These are phyloP conservation scores for Ormosia semicastrata DNA, from an alignment of 306 rosid species.

Conservation along the genomic window DNA sequence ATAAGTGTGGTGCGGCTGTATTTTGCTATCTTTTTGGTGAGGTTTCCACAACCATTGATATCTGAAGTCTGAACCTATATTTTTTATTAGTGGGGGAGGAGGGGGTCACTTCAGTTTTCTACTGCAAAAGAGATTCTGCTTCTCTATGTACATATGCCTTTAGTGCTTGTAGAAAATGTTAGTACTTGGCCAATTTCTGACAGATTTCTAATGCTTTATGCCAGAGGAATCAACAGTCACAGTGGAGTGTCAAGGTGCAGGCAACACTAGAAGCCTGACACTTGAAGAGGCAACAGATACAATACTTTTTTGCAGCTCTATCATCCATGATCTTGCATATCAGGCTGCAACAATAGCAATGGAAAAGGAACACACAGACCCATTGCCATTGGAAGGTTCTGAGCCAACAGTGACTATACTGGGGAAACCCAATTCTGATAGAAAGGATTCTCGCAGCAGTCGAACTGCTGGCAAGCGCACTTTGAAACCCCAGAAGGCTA, in stretches of 20 bases:
- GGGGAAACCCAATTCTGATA: constrained; percentile 58
- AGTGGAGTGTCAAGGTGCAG: constrained; percentile 67
- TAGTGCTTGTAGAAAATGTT: constrained; percentile 7
- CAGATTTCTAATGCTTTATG: constrained; percentile 23
- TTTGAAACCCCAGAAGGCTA: constrained; percentile 57
- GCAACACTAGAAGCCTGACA: constrained; percentile 72
- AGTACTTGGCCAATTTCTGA: constrained; percentile 30
- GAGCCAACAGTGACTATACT: constrained; percentile 73
- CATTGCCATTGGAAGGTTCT: constrained; percentile 63
- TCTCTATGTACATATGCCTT: not conserved
- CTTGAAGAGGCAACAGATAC: constrained; percentile 96
- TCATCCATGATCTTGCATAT: constrained; percentile 85
- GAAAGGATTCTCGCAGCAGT: constrained; percentile 49
- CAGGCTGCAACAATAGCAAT: constrained; percentile 81
- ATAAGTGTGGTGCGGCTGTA: not conserved
- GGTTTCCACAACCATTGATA: not conserved
- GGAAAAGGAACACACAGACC: constrained; percentile 61
- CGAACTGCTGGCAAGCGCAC: constrained; percentile 47
- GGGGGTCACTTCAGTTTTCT: not conserved
- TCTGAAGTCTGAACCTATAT: not conserved
- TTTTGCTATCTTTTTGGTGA: not conserved
- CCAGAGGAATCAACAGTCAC: constrained; percentile 76
- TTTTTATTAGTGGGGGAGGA: not conserved
- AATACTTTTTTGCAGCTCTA: constrained; percentile 92
- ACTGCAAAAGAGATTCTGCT: not conserved